Evolutionary conservation across 1,139 yeast genomes (phyloP), one percentile per base, ranked within the genome.

Genomic region (Zygoascus hellenicus): DNA sequence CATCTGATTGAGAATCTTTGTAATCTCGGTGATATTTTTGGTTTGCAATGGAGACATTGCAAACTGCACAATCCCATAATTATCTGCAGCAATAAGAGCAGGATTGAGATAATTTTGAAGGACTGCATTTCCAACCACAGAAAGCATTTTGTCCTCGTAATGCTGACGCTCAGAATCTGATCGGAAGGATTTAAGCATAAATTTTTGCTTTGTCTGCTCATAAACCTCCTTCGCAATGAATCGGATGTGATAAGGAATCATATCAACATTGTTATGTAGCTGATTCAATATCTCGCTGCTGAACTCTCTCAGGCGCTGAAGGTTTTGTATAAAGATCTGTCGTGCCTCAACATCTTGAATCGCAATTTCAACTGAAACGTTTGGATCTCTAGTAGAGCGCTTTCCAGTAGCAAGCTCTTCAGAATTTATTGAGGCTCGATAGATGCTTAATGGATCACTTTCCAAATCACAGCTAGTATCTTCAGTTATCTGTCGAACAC

Each of bases 261-360:
- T 63, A 0, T 69, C 68, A 15, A 79, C 60, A 30, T 68, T 65
- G 43, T 66, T 59, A 45, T 70, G 67, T 5, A 83, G 59, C 9
- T 76, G 70, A 45, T 70, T 71, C 51, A 80, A 67, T 10, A 85
- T 68, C 48, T 79, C 79, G 14, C 85, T 77, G 0, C 88, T 72
- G 41, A 74, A 72, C 56, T 86, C 95, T 60, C 98, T 76, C 48
- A 94, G 68, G 34, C 71, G 70, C 67, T 86, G 86, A 60, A 94
- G 71, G 57, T 92, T 90, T 40, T 72, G 67, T 35, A 92, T 82
- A 62, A 88, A 92, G 38, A 75, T 72, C 1, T 69, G 65, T 16
- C 94, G 75, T 0, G 92, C 89, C 15, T 77, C 81, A 1, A 80
- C 77, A 54, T 85, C 89, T 54, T 82, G 84, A 51, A 92, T 86